Conservation (phyloP, 768 basidiomycete species). For the Hygrophorus pudorinus region DNA sequence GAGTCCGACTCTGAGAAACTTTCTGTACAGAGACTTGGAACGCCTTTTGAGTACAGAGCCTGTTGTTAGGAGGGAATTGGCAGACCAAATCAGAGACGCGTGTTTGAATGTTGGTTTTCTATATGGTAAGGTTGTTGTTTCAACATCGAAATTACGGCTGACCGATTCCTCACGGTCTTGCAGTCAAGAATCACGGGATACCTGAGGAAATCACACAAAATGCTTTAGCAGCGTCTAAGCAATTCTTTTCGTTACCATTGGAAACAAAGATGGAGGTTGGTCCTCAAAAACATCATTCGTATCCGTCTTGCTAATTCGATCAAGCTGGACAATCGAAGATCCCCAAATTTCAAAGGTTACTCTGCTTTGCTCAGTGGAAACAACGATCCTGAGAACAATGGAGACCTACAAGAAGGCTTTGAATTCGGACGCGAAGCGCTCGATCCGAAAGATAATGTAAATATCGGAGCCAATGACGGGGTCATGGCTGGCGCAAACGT, state of each 20-base stretch:
- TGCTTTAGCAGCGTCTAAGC: slow-evolving; percentile 37
- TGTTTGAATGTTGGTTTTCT: slow-evolving; percentile 82
- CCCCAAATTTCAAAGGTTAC: slow-evolving; percentile 70
- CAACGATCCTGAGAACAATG: slow-evolving; percentile 64
- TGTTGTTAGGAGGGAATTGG: slow-evolving; percentile 33
- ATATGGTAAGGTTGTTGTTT: slow-evolving; percentile 40
- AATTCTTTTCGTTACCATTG: slow-evolving; percentile 58
- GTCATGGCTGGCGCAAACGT: slow-evolving; percentile 64
- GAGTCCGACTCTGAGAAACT: too few relatives aligned
- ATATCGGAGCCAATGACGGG: slow-evolving; percentile 29
- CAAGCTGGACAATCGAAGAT: slow-evolving; percentile 60
- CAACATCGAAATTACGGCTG: neutral
- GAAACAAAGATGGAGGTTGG: slow-evolving; percentile 58
- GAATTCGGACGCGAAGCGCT: slow-evolving; percentile 69
- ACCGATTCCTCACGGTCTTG: neutral
- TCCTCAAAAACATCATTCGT: neutral
- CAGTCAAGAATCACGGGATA: slow-evolving; percentile 74
- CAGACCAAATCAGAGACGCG: slow-evolving; percentile 54
- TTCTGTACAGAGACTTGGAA: slow-evolving; percentile 31
- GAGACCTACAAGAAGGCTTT: slow-evolving; percentile 88
- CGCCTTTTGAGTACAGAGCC: slow-evolving; percentile 28
- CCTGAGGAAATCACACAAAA: slow-evolving; percentile 35
- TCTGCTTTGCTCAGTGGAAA: slow-evolving; percentile 62
- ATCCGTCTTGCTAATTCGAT: neutral
- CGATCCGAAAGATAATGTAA: slow-evolving; percentile 16